Evolutionary conservation across 2,329 filamentous ascomycete species (phyloP), one percentile per base, ranked within the genome.

Genomic region (Chrysosporium queenslandicum): DNA sequence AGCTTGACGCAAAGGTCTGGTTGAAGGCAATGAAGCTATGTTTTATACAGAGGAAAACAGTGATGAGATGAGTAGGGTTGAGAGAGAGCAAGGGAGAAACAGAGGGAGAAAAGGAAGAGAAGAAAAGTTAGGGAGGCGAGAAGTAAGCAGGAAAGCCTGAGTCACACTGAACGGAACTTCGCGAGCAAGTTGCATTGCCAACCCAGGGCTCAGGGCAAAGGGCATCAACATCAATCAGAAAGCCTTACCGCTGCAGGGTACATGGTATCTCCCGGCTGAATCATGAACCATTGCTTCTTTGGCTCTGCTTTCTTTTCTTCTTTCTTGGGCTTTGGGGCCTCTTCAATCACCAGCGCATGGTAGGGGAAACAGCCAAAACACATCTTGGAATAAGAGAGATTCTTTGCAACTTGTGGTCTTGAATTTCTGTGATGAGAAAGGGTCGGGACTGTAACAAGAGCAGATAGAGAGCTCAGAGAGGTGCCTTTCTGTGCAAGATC

Each of bases 281-380:
- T 52, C 37, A 59, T 34, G 45, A 52, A 54, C 56, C 56, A 58
- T 32, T 55, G 46, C 25, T 45, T 54, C 39, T 56, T 55, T 16
- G 25, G n/a, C n/a, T n/a, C 40, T 36, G 25, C 34, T 37, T 56
- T 53, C 50, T 54, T 53, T 32, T 46, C 27, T 46, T 27, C 40
- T 55, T 54, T 51, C 47, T 48, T 55, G n/a, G n/a, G n/a, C n/a
- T n/a, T n/a, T 18, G 54, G 54, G 11, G 40, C 41, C 14, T 54
- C 60, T 41, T 60, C 57, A 43, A 58, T 54, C 30, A 56, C 48
- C 40, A 52, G 52, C 12, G 51, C 34, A 27, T 53, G 55, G 32
- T 57, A 57, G 11, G 56, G 56, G 11, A 55, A 42, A 45, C 56
- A 56, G 20, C 55, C 55, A 32, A 52, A 54, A 21, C 55, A 57